These are phyloP conservation scores for Collybiopsis luxurians DNA, from an alignment of 768 basidiomycete species.

Conservation along the genomic window DNA sequence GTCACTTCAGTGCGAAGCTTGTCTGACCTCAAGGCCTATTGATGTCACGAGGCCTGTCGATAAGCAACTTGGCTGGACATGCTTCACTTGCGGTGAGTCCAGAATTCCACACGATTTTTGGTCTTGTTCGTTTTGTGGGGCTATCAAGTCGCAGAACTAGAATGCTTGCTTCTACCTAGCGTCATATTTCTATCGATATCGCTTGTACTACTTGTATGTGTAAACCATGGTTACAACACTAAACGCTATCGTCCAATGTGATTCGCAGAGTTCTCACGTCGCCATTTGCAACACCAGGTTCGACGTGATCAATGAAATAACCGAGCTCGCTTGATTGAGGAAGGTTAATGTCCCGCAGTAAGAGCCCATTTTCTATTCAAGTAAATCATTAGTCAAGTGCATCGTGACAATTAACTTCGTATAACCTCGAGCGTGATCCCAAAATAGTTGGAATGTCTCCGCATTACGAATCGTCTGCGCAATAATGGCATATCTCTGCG, in stretches of 20 bases:
- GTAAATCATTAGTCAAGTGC: not conserved
- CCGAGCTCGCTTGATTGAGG: not conserved
- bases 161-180: too few relatives aligned
- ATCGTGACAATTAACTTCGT: not conserved
- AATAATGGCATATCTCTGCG: slow-evolving; percentile 35
- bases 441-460: slow-evolving; percentile 47
- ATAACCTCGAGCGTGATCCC: slow-evolving; percentile 14
- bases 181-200: too few relatives aligned
- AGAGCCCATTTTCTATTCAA: not conserved
- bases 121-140: slow-evolving; percentile 75
- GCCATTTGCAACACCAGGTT: not conserved
- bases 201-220: too few relatives aligned
- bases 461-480: slow-evolving; percentile 58
- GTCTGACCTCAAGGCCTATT: slow-evolving; percentile 38
- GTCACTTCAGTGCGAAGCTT: slow-evolving; percentile 60
- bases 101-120: slow-evolving; percentile 66
- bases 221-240: too few relatives aligned
- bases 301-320: slow-evolving; percentile 1
- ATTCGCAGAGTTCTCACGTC: not conserved
- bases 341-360: not conserved
- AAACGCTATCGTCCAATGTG: not conserved
- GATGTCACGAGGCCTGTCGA: slow-evolving; percentile 35
- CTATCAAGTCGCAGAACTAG: slow-evolving; percentile 46
- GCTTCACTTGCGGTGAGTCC: slow-evolving; percentile 58
- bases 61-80: slow-evolving; percentile 54